phyloP scores from a whole-genome alignment of 2,329 filamentous ascomycete species.

The Fusarium piperis region DNA sequence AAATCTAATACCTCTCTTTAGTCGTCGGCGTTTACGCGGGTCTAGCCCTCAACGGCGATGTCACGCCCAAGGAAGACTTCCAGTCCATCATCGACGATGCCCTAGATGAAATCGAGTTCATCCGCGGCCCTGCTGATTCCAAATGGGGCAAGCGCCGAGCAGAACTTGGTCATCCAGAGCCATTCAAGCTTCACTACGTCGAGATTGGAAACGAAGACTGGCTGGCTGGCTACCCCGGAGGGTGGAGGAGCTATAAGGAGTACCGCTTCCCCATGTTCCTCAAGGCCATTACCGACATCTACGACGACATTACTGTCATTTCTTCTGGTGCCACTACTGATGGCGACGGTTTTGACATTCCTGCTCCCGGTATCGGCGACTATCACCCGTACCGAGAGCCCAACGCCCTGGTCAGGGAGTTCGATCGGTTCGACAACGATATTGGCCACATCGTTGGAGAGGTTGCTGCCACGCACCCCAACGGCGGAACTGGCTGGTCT shows the following conservation, averaged over 20 bases:
- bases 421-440: conserved; percentile 63
- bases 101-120: conserved; percentile 71
- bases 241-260: conserved; percentile 60
- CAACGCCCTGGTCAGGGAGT: conserved; percentile 59
- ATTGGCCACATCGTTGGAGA: conserved; percentile 57
- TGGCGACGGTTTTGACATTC: conserved; percentile 50
- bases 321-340: conserved; percentile 59
- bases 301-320: conserved; percentile 67
- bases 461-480: conserved; percentile 61
- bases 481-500: conserved; percentile 59
- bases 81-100: conserved; percentile 67
- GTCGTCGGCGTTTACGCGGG: conserved; percentile 69
- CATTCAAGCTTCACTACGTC: conserved; percentile 68
- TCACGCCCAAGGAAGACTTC: conserved; percentile 62
- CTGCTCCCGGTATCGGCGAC: conserved; percentile 56
- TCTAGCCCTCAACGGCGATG: conserved; percentile 62
- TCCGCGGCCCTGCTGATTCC: conserved; percentile 62
- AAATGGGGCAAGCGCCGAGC: conserved; percentile 68
- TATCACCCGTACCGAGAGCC: conserved; percentile 64
- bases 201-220: conserved; percentile 77
- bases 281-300: conserved; percentile 64
- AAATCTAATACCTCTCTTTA: conserved; percentile 5
- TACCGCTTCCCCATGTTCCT: conserved; percentile 69
- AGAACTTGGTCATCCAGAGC: conserved; percentile 67
- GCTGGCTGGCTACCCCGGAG: conserved; percentile 59